Conservation (phyloP, 495 filamentous ascomycete species). For the Lindgomyces ingoldianus region DNA sequence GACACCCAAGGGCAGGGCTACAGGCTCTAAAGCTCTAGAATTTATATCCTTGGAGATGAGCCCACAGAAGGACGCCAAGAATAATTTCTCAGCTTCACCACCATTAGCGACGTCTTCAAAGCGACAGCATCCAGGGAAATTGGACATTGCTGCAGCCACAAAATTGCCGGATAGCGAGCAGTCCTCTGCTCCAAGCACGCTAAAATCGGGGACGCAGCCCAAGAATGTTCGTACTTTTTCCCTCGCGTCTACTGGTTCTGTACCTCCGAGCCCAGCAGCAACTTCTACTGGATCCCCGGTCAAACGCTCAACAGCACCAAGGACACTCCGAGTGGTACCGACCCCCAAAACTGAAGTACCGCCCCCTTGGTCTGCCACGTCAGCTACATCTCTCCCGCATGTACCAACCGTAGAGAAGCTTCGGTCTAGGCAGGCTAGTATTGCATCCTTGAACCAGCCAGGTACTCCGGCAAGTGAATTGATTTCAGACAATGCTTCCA, state of each 20-base stretch:
- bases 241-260: constrained; percentile 38
- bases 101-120: constrained; percentile 42
- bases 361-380: constrained; percentile 46
- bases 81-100: background rate
- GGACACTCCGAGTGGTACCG: constrained; percentile 68
- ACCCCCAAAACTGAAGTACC: constrained; percentile 70
- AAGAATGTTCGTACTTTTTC: constrained; percentile 31
- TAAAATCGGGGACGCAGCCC: constrained; percentile 25
- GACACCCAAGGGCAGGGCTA: constrained; percentile 15
- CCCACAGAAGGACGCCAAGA: constrained; percentile 17
- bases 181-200: constrained; percentile 1
- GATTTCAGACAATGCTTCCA: constrained; percentile 73
- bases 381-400: constrained; percentile 39
- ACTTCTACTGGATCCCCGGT: constrained; percentile 54
- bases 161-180: constrained; percentile 33
- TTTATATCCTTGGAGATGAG: background rate
- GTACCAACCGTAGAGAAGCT: constrained; percentile 44
- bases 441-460: constrained; percentile 65
- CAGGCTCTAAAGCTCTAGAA: constrained; percentile 8
- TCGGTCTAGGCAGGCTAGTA: constrained; percentile 60
- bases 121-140: constrained; percentile 58
- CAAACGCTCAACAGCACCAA: constrained; percentile 46
- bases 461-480: constrained; percentile 75
- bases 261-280: constrained; percentile 54
- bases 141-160: constrained; percentile 64